Evolutionary conservation across 2,329 filamentous ascomycete species (phyloP).

Genomic region (Aspergillus sojae): DNA sequence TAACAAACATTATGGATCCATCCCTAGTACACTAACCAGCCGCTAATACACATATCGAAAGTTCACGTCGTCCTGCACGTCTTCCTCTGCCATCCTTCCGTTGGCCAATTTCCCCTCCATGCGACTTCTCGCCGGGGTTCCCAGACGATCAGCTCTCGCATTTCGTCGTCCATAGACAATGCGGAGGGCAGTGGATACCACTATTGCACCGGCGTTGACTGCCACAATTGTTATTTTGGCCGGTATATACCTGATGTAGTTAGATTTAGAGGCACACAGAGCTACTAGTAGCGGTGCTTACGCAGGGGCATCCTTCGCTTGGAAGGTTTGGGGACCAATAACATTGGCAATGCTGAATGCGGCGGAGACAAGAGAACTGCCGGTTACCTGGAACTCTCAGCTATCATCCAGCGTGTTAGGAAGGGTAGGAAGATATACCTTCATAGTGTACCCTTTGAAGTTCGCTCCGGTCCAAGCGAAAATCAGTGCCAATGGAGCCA

Average conservation of each 20-base stretch:
- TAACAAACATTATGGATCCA: not conserved
- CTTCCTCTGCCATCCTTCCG: constrained; percentile 16
- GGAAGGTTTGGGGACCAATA: constrained; percentile 48
- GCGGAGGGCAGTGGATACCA: constrained; percentile 28
- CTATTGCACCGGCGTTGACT: constrained; percentile 32
- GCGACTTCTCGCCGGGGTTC: constrained; percentile 23
- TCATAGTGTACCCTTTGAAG: constrained; percentile 51
- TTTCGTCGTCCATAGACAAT: constrained; percentile 33
- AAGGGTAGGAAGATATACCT: constrained; percentile 16
- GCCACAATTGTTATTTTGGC: constrained; percentile 45
- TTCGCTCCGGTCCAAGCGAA: constrained; percentile 51
- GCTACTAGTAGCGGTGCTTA: constrained; percentile 18
- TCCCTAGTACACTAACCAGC: not conserved
- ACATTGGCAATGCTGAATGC: constrained; percentile 43
- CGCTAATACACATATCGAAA: constrained; percentile 36
- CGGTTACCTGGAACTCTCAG: constrained; percentile 43
- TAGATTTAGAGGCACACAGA: not conserved
- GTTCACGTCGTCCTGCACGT: constrained; percentile 25
- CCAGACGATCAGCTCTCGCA: constrained; percentile 21
- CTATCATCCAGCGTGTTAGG: not conserved
- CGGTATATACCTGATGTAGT: constrained; percentile 28
- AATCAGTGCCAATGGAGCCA: constrained; percentile 46
- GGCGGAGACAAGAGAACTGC: constrained; percentile 48
- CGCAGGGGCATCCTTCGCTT: constrained; percentile 45
- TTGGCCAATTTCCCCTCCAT: constrained; percentile 23